Conservation (phyloP, 1,139 yeast species). For the Blastobotrys malaysiensis region DNA sequence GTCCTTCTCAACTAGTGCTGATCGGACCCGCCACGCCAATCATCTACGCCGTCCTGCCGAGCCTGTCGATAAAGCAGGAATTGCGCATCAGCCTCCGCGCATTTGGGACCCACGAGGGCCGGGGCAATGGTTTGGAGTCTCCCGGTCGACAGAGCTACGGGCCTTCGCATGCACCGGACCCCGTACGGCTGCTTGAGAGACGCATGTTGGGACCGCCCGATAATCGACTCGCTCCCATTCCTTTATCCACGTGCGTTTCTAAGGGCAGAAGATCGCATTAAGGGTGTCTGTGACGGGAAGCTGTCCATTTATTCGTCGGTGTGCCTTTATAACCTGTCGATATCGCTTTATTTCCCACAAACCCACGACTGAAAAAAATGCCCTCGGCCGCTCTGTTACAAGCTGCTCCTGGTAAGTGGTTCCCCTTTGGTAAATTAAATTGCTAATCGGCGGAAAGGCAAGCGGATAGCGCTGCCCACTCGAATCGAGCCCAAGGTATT, state of each 20-base stretch:
- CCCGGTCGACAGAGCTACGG: too few relatives aligned
- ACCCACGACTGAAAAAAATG: constrained; percentile 34
- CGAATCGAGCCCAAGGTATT: constrained; percentile 98
- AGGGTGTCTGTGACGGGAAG: not conserved
- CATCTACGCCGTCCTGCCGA: too few relatives aligned
- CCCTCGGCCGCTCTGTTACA: constrained; percentile 61
- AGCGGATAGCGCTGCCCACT: constrained; percentile 95
- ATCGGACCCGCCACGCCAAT: too few relatives aligned
- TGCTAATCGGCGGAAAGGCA: constrained; percentile 39
- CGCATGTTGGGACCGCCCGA: not conserved
- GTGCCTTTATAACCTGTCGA: not conserved
- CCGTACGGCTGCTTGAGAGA: not conserved
- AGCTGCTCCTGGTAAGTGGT: constrained; percentile 48
- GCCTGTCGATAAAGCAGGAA: too few relatives aligned
- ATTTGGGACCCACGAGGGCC: not conserved
- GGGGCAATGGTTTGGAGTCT: not conserved
- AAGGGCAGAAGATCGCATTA: not conserved
- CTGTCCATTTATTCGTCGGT: not conserved
- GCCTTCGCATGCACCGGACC: not conserved
- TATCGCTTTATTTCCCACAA: not conserved
- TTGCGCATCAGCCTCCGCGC: not conserved
- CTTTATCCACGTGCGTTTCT: not conserved
- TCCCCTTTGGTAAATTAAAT: not conserved
- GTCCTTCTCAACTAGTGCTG: too few relatives aligned
- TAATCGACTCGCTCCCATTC: not conserved